Percentiles rank a stretch among this genome's conserved stretches.
Conservation (phyloP, 345 rosid species). For the Geranium rotundifolium region DNA sequence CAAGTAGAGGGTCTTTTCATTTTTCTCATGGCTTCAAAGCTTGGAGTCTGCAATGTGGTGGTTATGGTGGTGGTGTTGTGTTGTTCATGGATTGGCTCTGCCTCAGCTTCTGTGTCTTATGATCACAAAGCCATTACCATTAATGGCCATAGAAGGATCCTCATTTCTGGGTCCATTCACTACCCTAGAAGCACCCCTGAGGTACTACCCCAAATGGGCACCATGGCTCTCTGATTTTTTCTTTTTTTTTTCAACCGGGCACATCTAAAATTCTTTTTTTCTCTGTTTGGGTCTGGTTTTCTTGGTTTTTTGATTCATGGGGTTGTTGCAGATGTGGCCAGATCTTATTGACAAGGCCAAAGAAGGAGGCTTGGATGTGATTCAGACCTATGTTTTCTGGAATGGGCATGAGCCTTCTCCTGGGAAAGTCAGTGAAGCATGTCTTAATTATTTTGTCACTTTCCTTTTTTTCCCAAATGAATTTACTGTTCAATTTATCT, state of each 20-base stretch:
- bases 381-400: conserved; percentile 86
- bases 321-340: conserved; percentile 62
- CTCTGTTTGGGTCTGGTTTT: neutral
- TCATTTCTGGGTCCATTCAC: conserved; percentile 54
- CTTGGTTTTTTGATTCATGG: neutral
- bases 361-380: conserved; percentile 75
- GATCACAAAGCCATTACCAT: conserved; percentile 42
- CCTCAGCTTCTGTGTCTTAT: conserved; percentile 22
- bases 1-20: neutral
- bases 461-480: neutral
- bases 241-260: neutral
- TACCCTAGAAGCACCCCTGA: conserved; percentile 54
- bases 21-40: conserved; percentile 2
- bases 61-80: neutral
- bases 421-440: conserved; percentile 21
- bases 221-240: neutral
- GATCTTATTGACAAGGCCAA: conserved; percentile 59
- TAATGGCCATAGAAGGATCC: conserved; percentile 38
- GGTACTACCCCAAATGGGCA: conserved; percentile 14
- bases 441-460: too few relatives aligned
- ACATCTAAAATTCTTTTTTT: neutral
- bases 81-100: conserved; percentile 4
- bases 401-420: conserved; percentile 39
- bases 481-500: neutral
- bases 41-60: neutral